Base-by-base conservation (phyloP, 768 basidiomycete genomes). In the Suillus plorans region DNA sequence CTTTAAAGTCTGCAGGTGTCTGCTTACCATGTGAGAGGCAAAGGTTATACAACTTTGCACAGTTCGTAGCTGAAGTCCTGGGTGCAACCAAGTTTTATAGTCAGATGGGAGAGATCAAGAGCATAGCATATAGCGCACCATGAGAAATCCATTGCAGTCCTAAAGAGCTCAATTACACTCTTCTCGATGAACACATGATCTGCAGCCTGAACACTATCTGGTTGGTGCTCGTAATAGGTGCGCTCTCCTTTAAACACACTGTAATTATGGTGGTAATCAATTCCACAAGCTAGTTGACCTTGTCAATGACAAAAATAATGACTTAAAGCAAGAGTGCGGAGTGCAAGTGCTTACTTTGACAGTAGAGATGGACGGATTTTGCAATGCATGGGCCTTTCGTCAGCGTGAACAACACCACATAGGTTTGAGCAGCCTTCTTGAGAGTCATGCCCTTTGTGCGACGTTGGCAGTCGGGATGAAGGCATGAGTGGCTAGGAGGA, bases 181-280 rank as follows among this genome's bases (percentile, higher is more conserved):
- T 64, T 42, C 52, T 77, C 71, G 2, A 71, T 69, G 63, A 67
- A 76, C 22, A 73, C 73, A 50, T 74, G 73, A 22, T 75, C 72
- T 0, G 68, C 72, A 58, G 72, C 71, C 44, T 74, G 69, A 42
- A 76, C 59, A n/a, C 68, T 70, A 8, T 67, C 53, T 0, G 73
- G 71, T 2, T 65, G 66, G 2, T 63, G 67, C 1, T 36, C 44
- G 50, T 74, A 74, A 53, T 76, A 76, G 0, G 62, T 71, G 0
- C 70, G 61, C 25, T 61, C 39, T 22, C 67, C 63, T 4, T 60
- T 49, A 22, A 64, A 58, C 4, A 72, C 70, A n/a, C 63, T 59
- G 47, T 62, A 73, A 37, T 28, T 28, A 28, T 28, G 28, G 28
- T 28, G 69, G 42, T 74, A 73, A 58, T 64, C 67, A 0, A 71